Base-by-base conservation (phyloP, 805 yeast genomes). In the Candida yuanshanica region DNA sequence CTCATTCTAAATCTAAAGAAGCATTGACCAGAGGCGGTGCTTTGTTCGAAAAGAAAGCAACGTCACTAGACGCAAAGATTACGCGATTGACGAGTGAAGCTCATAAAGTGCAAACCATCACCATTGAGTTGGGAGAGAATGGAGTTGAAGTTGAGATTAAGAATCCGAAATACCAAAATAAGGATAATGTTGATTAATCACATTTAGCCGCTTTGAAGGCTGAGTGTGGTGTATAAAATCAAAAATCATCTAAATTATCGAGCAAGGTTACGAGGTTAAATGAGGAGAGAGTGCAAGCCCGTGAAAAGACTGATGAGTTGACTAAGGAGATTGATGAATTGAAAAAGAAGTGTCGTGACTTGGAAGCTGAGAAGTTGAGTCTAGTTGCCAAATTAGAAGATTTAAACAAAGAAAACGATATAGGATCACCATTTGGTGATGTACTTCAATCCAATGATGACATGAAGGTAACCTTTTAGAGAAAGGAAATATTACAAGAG, bases 401-500 rank as follows among this genome's bases (percentile, higher is more conserved):
- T 7, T 17, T 35, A 18, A 37, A 39, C 23, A 20, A 32, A 5
- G 21, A 33, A 16, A 25, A 31, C 7, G 34, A 17, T 10, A 13
- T 29, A 17, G 23, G 33, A n/a, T 37, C 41, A 14, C 32, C 36
- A 11, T 23, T 37, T 20, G 20, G 14, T 2, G 24, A 32, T 11
- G 14, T 36, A 7, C 16, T 34, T 4, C 22, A n/a, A 22, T 33
- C 40, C 12, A 32, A 22, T 26, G 44, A 36, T 20, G 17, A 7
- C 6, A 36, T 9, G 16, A 20, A 5, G 47, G 35, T 13, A 52
- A 43, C 37, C 11, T 53, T 41, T 31, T 33, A 41, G 33, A 13
- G 50, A 44, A 25, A 55, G 57, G 45, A 52, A 42, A n/a, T 25
- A 59, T 59, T 21, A 52, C 44, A 36, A 46, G 38, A 35, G 34